These are phyloP conservation scores for Lachancea sp. DNA, from an alignment of 805 yeast species.

Conservation along the genomic window DNA sequence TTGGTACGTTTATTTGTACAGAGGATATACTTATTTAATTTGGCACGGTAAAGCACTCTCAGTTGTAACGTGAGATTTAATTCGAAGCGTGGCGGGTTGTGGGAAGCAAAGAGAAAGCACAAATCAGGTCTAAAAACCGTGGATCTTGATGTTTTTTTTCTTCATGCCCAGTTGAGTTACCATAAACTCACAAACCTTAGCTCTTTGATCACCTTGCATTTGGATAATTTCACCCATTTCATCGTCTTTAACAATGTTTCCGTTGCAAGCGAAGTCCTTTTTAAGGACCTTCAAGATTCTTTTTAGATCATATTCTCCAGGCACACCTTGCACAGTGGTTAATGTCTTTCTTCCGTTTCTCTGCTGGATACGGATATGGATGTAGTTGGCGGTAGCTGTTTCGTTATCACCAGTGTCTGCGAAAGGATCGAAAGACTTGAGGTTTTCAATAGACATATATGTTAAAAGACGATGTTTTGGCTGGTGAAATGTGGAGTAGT, in stretches of 20 bases:
- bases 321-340: slow-evolving; percentile 97
- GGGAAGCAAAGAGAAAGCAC: no score
- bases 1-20: no score
- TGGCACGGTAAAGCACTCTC: no score
- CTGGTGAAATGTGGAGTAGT: background rate
- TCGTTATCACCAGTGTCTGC: slow-evolving; percentile 99
- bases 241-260: slow-evolving; percentile 93
- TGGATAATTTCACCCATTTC: slow-evolving; percentile 96
- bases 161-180: slow-evolving; percentile 79
- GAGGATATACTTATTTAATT: no score
- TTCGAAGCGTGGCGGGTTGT: no score
- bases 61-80: background rate
- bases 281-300: slow-evolving; percentile 88
- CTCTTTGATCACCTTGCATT: slow-evolving; percentile 98
- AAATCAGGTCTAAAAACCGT: slow-evolving; percentile 69
- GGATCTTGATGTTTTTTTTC: slow-evolving; percentile 95
- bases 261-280: slow-evolving; percentile 98
- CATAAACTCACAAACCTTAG: slow-evolving; percentile 89
- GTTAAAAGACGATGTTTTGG: slow-evolving; percentile 3
- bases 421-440: slow-evolving; percentile 90
- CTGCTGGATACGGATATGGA: slow-evolving; percentile 98
- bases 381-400: slow-evolving; percentile 89
- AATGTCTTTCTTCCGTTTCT: slow-evolving; percentile 99
- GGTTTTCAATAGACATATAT: slow-evolving; percentile 73
- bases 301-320: slow-evolving; percentile 89